Base-by-base conservation (phyloP, 2,329 filamentous ascomycete genomes). In the Monosporascus sp. region DNA sequence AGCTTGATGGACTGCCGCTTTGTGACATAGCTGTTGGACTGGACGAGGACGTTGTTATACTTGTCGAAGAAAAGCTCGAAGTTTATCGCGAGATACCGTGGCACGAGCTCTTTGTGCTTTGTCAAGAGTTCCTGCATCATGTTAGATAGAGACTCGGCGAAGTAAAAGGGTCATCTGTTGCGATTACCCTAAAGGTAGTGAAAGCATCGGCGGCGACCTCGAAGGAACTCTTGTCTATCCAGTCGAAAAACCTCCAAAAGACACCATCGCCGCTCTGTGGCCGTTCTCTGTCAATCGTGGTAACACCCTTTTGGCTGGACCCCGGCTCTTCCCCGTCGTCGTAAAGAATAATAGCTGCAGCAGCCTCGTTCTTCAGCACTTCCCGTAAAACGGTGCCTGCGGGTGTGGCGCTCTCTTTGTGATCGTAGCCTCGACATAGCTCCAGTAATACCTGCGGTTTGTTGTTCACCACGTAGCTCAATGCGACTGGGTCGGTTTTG, bases 1-100 rank as follows among this genome's bases (percentile, higher is more conserved):
- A 99, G 81, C 71, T 99, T 99, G 74, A 97, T 97, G 17, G 91
- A 97, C 73, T 99, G 94, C 48, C 94, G 84, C 72, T 99, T 99
- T 25, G 94, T 99, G 57, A 99, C 94, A 68, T 99, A 99, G 67
- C 89, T 95, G 67, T 92, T 90, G 35, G 91, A 96, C 67, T 95
- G 90, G 38, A 97, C 84, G 35, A 99, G 79, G 24, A 88, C 83
- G 54, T 82, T 82, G 75, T 97, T 97, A 76, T 97, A 97, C 68
- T 86, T 87, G 52, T 84, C 78, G 72, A 99, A 99, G 77, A 99
- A 99, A 55, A 90, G 76, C 57, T 94, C 89, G 66, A 97, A 97
- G 72, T 97, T 97, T 50, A 87, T 87, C 49, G 84, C 82, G 18
- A 99, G 80, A 68, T 96, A 99, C 56, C 88, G 84, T 18, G 93